phyloP scores from a whole-genome alignment of 192 early-diverging fungal genomes.

The Pilaira anomala region DNA sequence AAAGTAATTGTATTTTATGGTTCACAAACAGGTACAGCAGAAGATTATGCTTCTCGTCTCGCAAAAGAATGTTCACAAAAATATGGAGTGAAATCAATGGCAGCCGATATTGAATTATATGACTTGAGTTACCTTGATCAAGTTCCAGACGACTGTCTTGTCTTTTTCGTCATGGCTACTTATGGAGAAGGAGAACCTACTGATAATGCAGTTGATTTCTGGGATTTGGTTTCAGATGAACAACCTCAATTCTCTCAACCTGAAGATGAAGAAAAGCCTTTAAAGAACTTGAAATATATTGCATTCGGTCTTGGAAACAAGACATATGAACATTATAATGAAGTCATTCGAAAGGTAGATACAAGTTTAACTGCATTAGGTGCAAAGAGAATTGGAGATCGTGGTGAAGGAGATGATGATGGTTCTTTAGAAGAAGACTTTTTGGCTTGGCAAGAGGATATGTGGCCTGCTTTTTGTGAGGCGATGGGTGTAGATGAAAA shows the following conservation, averaged over 20 bases:
- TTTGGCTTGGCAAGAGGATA: constrained; percentile 87
- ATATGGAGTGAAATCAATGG: constrained; percentile 71
- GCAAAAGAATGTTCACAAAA: constrained; percentile 79
- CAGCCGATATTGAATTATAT: constrained; percentile 88
- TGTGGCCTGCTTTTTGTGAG: constrained; percentile 73
- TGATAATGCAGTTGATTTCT: constrained; percentile 95
- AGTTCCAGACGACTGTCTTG: constrained; percentile 66
- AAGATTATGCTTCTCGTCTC: constrained; percentile 92
- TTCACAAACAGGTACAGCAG: constrained; percentile 98
- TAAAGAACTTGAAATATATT: constrained; percentile 58
- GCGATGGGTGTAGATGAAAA: constrained; percentile 66
- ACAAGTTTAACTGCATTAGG: constrained; percentile 67
- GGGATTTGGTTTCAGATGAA: constrained; percentile 77
- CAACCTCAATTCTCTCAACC: constrained; percentile 65
- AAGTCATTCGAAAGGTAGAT: constrained; percentile 71
- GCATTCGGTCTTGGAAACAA: constrained; percentile 87
- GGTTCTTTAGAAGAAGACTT: constrained; percentile 95
- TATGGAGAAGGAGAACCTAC: constrained; percentile 98
- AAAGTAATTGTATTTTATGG: constrained; percentile 91
- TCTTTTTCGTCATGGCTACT: constrained; percentile 93
- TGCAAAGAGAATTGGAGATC: constrained; percentile 67
- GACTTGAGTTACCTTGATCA: constrained; percentile 81
- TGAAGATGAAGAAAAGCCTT: constrained; percentile 56
- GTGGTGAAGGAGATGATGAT: constrained; percentile 98
- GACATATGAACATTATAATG: constrained; percentile 91